phyloP scores from a whole-genome alignment of 2,329 filamentous ascomycete genomes.

The Didymella arachidicola region DNA sequence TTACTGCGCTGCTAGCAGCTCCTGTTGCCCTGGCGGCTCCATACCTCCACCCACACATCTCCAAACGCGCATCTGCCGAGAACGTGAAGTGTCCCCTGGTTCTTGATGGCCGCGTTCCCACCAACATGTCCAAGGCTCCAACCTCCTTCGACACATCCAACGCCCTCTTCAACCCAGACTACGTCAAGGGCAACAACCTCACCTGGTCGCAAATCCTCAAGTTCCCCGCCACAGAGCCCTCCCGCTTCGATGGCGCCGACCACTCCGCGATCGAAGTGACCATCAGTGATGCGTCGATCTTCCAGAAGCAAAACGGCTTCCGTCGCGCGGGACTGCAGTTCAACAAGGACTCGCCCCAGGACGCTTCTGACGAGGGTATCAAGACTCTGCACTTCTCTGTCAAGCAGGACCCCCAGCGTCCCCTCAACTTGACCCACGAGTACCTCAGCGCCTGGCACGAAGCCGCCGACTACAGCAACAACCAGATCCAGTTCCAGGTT shows the following conservation, averaged over 20 bases:
- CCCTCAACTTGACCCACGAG: slow-evolving; percentile 67
- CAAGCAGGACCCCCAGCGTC: slow-evolving; percentile 60
- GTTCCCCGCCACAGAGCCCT: slow-evolving; percentile 54
- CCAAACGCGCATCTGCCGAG: slow-evolving; percentile 8
- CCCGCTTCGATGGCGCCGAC: slow-evolving; percentile 57
- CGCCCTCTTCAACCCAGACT: slow-evolving; percentile 60
- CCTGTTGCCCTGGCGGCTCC: slow-evolving; percentile 40
- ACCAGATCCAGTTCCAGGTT: slow-evolving; percentile 61
- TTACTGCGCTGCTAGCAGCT: slow-evolving; percentile 30
- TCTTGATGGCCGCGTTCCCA: slow-evolving; percentile 48
- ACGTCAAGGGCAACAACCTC: slow-evolving; percentile 62
- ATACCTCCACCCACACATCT: slow-evolving; percentile 9
- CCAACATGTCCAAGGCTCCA: slow-evolving; percentile 28
- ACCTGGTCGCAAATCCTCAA: slow-evolving; percentile 61
- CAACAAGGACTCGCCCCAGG: slow-evolving; percentile 60
- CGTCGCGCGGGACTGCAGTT: slow-evolving; percentile 65
- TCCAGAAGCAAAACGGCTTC: slow-evolving; percentile 67
- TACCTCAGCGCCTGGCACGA: slow-evolving; percentile 60
- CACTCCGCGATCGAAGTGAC: slow-evolving; percentile 62
- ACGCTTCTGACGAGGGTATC: slow-evolving; percentile 61
- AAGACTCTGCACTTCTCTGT: slow-evolving; percentile 70
- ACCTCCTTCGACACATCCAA: slow-evolving; percentile 47
- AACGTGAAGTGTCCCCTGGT: slow-evolving; percentile 47
- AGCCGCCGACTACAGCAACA: slow-evolving; percentile 50
- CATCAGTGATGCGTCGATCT: slow-evolving; percentile 67